Evolutionary conservation across 805 yeast genomes (phyloP), one percentile per base, ranked within the genome.

Genomic region (Metschnikowia matae): DNA sequence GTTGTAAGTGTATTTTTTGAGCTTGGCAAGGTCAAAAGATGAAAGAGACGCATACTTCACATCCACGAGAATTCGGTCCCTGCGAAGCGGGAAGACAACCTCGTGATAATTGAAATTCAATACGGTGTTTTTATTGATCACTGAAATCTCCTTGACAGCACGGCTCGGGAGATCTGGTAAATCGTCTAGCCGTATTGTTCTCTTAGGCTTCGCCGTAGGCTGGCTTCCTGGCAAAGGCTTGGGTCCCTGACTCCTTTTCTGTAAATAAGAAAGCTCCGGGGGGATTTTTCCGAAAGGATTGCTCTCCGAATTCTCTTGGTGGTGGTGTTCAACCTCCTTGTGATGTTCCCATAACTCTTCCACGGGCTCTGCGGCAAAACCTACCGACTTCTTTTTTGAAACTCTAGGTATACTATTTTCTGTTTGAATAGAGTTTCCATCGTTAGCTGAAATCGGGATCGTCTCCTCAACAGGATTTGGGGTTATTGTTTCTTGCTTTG

Each of bases 1-100:
- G 53, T 82, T 79, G 23, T 74, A 64, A 15, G 73, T 62, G 58
- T 81, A 83, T 37, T 81, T 76, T 59, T 81, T 79, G 60, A 80
- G 71, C 47, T 85, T 79, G 51, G 83, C 75, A 56, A 83, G 60
- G 60, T 87, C 95, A 45, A 79, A 72, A 2, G 92, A 87, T 58
- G 83, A 84, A 36, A 87, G 67, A 1, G 85, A 80, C 1, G 81
- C 83, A 50, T 79, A 79, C 42, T 71, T 69, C 21, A 85, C 81
- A 55, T 83, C 79, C 11, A 87, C 81, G 18, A 86, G 69, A 4
- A 86, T 60, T 46, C 74, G 73, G 57, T 73, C 70, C 31, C 71
- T 62, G 6, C 72, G 66, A 44, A 82, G 66, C 2, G 85, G 87
- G 20, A 75, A 59, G 29, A 73, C 73, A 44, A 79, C 73, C 38